Base-by-base conservation (phyloP, 1,139 yeast species). In the Saccharomyces hybrid region DNA sequence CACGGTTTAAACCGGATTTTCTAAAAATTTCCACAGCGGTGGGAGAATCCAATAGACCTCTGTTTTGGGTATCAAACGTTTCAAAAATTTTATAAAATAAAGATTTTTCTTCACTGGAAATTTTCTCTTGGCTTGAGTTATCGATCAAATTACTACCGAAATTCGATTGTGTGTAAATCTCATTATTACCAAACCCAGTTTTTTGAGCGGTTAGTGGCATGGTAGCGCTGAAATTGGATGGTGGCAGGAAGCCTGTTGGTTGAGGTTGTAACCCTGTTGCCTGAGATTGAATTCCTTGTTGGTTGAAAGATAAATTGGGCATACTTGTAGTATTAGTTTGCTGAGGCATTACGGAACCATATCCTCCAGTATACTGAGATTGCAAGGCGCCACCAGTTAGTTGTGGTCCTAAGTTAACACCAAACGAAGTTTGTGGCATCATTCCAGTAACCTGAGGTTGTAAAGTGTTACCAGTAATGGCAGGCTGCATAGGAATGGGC, bases 1-100 rank as follows among this genome's bases (percentile, higher is more conserved):
- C 79, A 70, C 97, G 82, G 55, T 84, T 78, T 61, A 93, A 79
- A 1, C 98, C 98, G 28, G 96, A 86, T 71, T 93, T 93, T 51
- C 95, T 85, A 71, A 93, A 90, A 42, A 93, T 85, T 58, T 82
- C 82, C 54, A 93, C 89, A 0, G 96, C 96, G 16, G 85, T 83
- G 47, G 82, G 83, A 12, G 98, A 96, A 55, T 83, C 85, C 55
- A 93, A 78, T 59, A 74, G 79, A 0, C 99, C 98, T 52, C 75
- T 77, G 51, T 78, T 78, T 32, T 76, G 68, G 19, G 81, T 75
- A 69, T 91, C 97, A 90, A 96, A 91, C 48, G 95, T 95, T 54
- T 78, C 78, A 71, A 91, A 93, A 57, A 91, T 87, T 52, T 86
- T 87, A 67, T 90, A 96, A 71, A 90, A 91, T 55, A 90, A 82